Evolutionary conservation across 306 rosid species (phyloP), one percentile per base, ranked within the genome.

Genomic region (Citrullus colocynthis): DNA sequence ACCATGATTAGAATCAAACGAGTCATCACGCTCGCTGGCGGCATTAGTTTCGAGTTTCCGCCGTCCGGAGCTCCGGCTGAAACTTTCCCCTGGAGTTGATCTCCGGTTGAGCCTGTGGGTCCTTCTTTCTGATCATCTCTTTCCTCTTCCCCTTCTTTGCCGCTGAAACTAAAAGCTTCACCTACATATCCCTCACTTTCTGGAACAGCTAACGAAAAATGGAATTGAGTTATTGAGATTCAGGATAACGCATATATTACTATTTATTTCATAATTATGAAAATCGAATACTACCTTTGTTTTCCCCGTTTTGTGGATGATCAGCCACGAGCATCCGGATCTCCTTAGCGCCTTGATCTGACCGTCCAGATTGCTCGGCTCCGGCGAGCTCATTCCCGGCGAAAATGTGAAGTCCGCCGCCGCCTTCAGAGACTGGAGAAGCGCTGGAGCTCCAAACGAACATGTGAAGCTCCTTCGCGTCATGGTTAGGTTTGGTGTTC

Each of bases 11-110:
- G 74, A 78, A 96, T 96, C 80, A 96, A 82, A 66, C 98, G 97
- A 9, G 99, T 96, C 96, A 96, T 92, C 1, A 96, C 99, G 74
- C 96, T 96, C 45, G 99, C 99, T 82, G 99, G 99, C 41, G 99
- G 99, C 99, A 96, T 86, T 83, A 91, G 91, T 80, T 91, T 96
- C 1, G 73, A 88, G 16, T 20, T 74, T 0, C 80, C 51, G 1
- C 86, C 34, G 2, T 85, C 89, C 1, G 81, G 63, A 0, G 59
- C 83, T 39, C 78, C 83, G 32, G 78, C 93, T 16, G 79, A 16
- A 0, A 48, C 74, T 73, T 87, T 91, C 0, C 92, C 85, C 85
- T 95, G 97, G 21, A 92, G 89, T 5, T 48, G 54, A 87, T 92
- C 99, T 4, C 92, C 88, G 3, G 91, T 83, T 1, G 98, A 90